Conservation (phyloP, 2,329 filamentous ascomycete genomes). For the Ilyonectria mors-panacis region DNA sequence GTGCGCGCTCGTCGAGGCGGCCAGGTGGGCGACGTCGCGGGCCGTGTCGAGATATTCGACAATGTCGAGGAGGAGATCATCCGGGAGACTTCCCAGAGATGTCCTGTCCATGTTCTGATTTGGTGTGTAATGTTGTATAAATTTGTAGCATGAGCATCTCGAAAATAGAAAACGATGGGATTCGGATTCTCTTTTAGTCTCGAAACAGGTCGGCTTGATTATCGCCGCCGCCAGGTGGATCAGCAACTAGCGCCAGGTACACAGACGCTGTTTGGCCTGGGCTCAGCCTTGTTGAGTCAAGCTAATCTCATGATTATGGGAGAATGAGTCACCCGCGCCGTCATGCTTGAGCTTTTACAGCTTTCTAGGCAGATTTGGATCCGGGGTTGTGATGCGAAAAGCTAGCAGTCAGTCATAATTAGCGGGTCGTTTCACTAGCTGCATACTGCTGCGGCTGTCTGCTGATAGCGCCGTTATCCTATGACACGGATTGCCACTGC, state of each 20-base stretch:
- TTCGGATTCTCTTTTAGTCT: slow-evolving; percentile 9
- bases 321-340: slow-evolving; percentile 15
- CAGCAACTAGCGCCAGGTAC: not conserved
- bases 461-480: too few relatives aligned
- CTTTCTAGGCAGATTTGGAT: not conserved
- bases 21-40: slow-evolving; percentile 61
- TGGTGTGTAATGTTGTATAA: slow-evolving; percentile 19
- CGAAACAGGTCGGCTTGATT: not conserved
- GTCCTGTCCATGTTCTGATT: slow-evolving; percentile 42
- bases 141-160: slow-evolving; percentile 35
- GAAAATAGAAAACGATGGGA: not conserved
- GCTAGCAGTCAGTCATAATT: slow-evolving; percentile 5
- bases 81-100: slow-evolving; percentile 61
- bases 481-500: too few relatives aligned
- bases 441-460: not conserved
- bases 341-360: slow-evolving; percentile 1
- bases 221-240: slow-evolving; percentile 5
- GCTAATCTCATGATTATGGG: not conserved
- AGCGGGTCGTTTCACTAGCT: slow-evolving; percentile 6
- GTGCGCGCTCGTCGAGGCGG: slow-evolving; percentile 57
- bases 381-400: not conserved
- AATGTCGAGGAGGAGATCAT: slow-evolving; percentile 66
- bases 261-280: not conserved
- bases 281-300: slow-evolving; percentile 26
- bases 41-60: slow-evolving; percentile 64